Evolutionary conservation across 805 yeast genomes (phyloP), one percentile per base, ranked within the genome.

Genomic region (Blastobotrys mokoenaii): DNA sequence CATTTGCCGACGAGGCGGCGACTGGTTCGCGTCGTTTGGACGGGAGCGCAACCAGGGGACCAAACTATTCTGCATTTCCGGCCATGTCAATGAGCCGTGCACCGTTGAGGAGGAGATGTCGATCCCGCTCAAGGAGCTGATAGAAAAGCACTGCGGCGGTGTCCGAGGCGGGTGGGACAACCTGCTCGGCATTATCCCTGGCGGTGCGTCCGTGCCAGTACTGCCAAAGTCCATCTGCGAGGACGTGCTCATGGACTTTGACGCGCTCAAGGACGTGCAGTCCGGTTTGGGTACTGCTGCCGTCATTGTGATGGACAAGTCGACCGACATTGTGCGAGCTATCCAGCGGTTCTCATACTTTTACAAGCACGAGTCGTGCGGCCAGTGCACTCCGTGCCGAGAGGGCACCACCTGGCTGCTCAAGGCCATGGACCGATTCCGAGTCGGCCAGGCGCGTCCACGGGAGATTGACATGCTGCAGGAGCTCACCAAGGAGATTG

Each of bases 71-170:
- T 85, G 94, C 71, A 80, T 86, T 55, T 83, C 93, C 11, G 95
- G 95, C 39, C 90, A 86, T 61, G 95, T 86, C 53, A 86, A 86
- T 67, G 86, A 83, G 63, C 95, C 95, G 50, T 84, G 94, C 74
- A 85, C 93, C 9, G 89, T 86, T 51, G 95, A 86, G 69, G 95
- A 86, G 68, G 95, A 85, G 67, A 86, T 86, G 95, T 84, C 95
- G 2, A 84, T 86, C 53, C 87, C 95, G 29, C 74, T 86, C 63
- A 76, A 74, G 59, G 94, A 86, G 63, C 74, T 86, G 52, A 72
- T 86, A 54, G 95, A 86, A 64, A 82, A 77, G 63, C 95, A 86
- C 67, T 84, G 95, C 71, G 95, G 95, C 38, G 95, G 95, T 61
- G 77, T 86, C 49, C 79, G 76, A 58, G 95, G 95, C 46, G 95